phyloP scores from a whole-genome alignment of 441 rosid species.

The Rhodomyrtus psidioides region DNA sequence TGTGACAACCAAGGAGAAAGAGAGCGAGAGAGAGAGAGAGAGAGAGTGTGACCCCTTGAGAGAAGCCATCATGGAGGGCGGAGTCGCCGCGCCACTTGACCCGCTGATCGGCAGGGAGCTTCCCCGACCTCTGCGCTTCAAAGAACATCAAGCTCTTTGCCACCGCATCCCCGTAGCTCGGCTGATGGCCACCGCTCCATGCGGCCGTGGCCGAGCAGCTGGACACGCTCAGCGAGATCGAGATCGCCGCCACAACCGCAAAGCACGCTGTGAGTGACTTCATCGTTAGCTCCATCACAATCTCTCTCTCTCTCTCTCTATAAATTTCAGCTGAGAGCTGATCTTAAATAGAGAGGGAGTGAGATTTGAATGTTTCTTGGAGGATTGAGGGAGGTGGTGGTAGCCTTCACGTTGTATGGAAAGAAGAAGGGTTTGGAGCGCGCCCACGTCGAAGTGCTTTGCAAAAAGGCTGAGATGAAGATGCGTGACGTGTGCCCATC shows the following conservation, averaged over 20 bases:
- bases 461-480: background rate
- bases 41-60: conserved; percentile 40
- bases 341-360: background rate
- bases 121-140: conserved; percentile 84
- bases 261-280: background rate
- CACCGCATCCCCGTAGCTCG: conserved; percentile 56
- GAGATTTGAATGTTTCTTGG: background rate
- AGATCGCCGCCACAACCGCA: background rate
- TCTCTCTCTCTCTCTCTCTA: background rate
- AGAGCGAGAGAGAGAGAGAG: too few species aligned
- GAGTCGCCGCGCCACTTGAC: conserved; percentile 80
- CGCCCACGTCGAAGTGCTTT: background rate
- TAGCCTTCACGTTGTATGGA: background rate
- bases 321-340: background rate
- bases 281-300: background rate
- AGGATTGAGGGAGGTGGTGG: background rate
- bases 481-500: background rate
- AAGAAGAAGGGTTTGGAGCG: background rate
- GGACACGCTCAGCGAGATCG: background rate
- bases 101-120: conserved; percentile 38
- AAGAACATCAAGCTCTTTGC: conserved; percentile 66
- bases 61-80: conserved; percentile 62
- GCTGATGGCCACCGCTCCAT: background rate
- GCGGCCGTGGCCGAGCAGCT: conserved; percentile 2
- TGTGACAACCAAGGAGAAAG: background rate